These are phyloP conservation scores for Sporothrix euskadiensis DNA, from an alignment of 2,329 filamentous ascomycete species.

Conservation along the genomic window DNA sequence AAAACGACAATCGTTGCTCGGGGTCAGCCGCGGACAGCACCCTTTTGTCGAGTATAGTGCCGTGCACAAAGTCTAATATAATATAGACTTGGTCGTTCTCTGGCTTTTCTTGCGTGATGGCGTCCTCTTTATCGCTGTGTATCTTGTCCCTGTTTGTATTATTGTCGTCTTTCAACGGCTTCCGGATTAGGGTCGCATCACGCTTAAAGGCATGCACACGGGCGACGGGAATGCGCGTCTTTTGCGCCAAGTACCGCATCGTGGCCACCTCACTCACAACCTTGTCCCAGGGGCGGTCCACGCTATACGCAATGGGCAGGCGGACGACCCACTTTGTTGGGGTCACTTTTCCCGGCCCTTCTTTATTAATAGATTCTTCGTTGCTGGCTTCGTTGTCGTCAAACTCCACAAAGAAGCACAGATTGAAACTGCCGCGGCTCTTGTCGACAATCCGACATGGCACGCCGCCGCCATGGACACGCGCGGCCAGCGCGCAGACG, in stretches of 20 bases:
- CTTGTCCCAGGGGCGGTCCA: slow-evolving; percentile 36
- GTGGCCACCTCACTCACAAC: slow-evolving; percentile 37
- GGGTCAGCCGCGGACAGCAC: slow-evolving; percentile 8
- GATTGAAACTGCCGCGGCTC: slow-evolving; percentile 20
- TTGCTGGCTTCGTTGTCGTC: neutral
- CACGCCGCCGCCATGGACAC: neutral
- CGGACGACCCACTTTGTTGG: slow-evolving; percentile 35
- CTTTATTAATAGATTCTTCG: neutral
- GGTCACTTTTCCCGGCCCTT: neutral
- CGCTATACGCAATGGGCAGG: slow-evolving; percentile 34
- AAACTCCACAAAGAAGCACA: slow-evolving; percentile 29
- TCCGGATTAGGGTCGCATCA: no score
- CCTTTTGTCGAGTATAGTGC: slow-evolving; percentile 32
- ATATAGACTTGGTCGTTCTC: slow-evolving; percentile 32
- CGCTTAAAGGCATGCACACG: no score
- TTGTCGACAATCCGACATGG: slow-evolving; percentile 16
- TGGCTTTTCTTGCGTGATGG: neutral
- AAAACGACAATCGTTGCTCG: slow-evolving; percentile 25
- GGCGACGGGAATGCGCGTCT: no score
- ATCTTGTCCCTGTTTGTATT: no score
- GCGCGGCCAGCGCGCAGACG: slow-evolving; percentile 25
- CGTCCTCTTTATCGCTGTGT: no score
- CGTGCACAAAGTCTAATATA: slow-evolving; percentile 33
- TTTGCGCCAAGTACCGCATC: no score
- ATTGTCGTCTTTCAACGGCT: no score